Percentiles rank a stretch among this genome's conserved stretches.
These are phyloP conservation scores for Candida tibetensis DNA, from an alignment of 805 yeast species.

Conservation along the genomic window DNA sequence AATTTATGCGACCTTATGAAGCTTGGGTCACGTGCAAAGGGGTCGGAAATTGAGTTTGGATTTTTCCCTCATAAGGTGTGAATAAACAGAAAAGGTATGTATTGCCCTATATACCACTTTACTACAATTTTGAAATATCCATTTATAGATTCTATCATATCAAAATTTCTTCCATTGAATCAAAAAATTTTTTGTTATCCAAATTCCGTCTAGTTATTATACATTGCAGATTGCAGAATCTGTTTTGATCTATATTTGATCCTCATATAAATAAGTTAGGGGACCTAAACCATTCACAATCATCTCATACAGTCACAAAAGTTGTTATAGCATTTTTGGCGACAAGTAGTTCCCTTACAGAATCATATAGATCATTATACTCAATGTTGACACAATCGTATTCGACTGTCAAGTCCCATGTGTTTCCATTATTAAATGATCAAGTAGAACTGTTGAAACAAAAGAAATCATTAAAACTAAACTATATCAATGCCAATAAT, in stretches of 20 bases:
- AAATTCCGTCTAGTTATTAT: too few species aligned
- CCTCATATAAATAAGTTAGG: too few species aligned
- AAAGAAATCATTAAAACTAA: conserved; percentile 14
- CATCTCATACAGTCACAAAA: too few species aligned
- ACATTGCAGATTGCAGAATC: too few species aligned
- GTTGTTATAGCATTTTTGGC: too few species aligned
- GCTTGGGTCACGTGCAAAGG: neutral
- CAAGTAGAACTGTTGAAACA: conserved; percentile 12
- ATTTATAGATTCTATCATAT: neutral
- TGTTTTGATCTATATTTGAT: too few species aligned
- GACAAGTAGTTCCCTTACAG: too few species aligned
- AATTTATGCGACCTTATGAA: too few species aligned
- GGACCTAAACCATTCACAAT: too few species aligned
- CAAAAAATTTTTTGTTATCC: too few species aligned
- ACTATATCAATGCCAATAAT: conserved; percentile 3
- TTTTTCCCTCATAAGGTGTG: neutral
- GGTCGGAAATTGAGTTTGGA: neutral
- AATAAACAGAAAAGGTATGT: neutral
- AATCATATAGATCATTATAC: too few species aligned
- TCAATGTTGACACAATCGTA: conserved; percentile 5
- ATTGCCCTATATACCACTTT: neutral
- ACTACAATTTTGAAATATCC: neutral
- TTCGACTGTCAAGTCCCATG: conserved; percentile 2
- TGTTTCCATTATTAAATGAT: conserved; percentile 11
- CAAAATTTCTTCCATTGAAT: neutral